Conservation (phyloP, 1,139 yeast species). For the Candida sp. region DNA sequence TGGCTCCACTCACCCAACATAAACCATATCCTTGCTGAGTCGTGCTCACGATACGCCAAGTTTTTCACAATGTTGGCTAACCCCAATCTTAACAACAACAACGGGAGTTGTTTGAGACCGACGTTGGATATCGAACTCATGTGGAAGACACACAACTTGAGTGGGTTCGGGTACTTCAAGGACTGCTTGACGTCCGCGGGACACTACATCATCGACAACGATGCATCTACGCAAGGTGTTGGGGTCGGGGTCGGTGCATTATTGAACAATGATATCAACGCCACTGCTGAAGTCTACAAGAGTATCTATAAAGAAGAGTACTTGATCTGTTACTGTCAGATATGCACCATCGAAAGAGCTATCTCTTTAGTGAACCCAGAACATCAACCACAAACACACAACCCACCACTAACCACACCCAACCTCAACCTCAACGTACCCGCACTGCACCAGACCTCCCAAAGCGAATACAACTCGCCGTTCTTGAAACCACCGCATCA, state of each 20-base stretch:
- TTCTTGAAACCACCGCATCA: not conserved
- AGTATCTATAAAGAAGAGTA: conserved; percentile 15
- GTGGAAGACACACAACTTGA: conserved; percentile 45
- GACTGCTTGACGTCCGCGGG: conserved; percentile 17
- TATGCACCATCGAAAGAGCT: conserved; percentile 14
- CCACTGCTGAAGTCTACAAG: conserved; percentile 18
- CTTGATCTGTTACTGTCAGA: conserved; percentile 19
- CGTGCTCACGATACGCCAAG: conserved; percentile 27
- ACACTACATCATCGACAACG: conserved; percentile 17
- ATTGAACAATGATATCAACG: conserved; percentile 14
- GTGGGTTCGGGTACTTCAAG: conserved; percentile 24
- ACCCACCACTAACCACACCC: not conserved
- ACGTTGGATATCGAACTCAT: conserved; percentile 42
- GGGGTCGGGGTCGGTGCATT: conserved; percentile 15
- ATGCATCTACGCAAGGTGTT: no score
- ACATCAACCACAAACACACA: not conserved
- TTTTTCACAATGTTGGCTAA: conserved; percentile 22
- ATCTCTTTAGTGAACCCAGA: conserved; percentile 9
- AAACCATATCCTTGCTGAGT: conserved; percentile 20
- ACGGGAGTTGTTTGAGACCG: conserved; percentile 29
- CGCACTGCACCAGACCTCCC: no score
- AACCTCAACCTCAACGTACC: no score
- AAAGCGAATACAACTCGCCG: not conserved
- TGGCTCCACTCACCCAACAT: conserved; percentile 30
- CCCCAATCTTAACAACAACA: not conserved